Conservation (phyloP, 306 rosid species). For the Gastrolobium bilobum region DNA sequence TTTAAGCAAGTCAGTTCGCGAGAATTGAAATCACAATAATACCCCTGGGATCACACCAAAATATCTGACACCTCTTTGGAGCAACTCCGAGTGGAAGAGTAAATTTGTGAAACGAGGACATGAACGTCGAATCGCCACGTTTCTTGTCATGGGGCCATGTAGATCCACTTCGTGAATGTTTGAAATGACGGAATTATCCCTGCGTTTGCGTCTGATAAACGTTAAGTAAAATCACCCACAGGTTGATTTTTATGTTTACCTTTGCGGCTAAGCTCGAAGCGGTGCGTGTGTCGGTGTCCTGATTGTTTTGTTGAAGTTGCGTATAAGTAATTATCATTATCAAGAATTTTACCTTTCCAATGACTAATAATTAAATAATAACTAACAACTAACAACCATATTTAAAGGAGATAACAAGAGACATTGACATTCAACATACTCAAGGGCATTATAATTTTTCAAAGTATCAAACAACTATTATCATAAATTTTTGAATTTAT, state of each 20-base stretch:
- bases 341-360: background rate
- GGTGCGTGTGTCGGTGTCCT: background rate
- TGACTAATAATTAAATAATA: background rate
- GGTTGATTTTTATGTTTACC: background rate
- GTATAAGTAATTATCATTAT: slow-evolving; percentile 40
- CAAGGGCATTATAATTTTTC: too few relatives aligned
- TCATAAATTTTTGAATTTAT: too few relatives aligned
- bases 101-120: slow-evolving; percentile 8
- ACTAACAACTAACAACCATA: background rate
- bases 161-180: background rate
- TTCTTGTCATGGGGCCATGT: slow-evolving; percentile 33
- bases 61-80: background rate
- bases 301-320: slow-evolving; percentile 29
- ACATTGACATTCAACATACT: too few relatives aligned
- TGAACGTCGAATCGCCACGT: slow-evolving; percentile 45
- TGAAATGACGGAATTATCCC: slow-evolving; percentile 33
- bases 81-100: background rate
- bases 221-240: background rate
- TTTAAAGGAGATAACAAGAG: background rate
- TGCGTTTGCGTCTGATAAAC: background rate
- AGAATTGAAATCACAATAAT: background rate
- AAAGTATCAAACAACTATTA: too few relatives aligned
- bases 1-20: background rate
- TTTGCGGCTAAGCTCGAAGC: slow-evolving; percentile 50
- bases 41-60: background rate